Conservation (phyloP, 2,329 filamentous ascomycete species). For the Mariannaea elegans region DNA sequence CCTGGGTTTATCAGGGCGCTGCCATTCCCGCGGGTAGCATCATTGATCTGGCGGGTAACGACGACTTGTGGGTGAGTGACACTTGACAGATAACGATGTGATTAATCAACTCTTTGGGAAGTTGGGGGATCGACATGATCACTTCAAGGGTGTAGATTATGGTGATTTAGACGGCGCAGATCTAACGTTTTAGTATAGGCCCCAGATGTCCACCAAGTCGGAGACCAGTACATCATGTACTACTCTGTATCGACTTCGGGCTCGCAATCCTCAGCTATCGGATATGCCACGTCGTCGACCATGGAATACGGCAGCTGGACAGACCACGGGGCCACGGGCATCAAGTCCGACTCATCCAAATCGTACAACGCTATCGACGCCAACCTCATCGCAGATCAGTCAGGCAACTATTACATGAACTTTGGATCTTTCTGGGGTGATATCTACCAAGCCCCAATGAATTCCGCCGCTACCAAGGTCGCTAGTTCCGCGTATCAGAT, state of each 20-base stretch:
- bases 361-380: slow-evolving; percentile 70
- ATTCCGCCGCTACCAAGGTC: slow-evolving; percentile 42
- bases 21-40: slow-evolving; percentile 49
- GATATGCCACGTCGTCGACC: slow-evolving; percentile 56
- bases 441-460: slow-evolving; percentile 67
- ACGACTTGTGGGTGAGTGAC: slow-evolving; percentile 54
- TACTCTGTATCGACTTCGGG: slow-evolving; percentile 71
- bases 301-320: slow-evolving; percentile 66
- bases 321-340: slow-evolving; percentile 64
- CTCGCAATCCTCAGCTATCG: slow-evolving; percentile 68
- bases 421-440: slow-evolving; percentile 77
- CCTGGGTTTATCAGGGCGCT: slow-evolving; percentile 54
- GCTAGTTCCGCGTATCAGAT: slow-evolving; percentile 52
- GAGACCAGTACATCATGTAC: slow-evolving; percentile 69
- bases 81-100: not conserved
- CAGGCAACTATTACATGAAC: slow-evolving; percentile 56
- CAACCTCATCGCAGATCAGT: slow-evolving; percentile 56
- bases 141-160: not conserved
- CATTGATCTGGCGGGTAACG: slow-evolving; percentile 51
- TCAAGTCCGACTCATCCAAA: slow-evolving; percentile 53
- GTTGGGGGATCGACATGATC: not conserved
- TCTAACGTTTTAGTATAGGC: slow-evolving; percentile 7
- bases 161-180: no score
- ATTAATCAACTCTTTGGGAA: not conserved
- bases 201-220: slow-evolving; percentile 52